Percentiles rank a stretch among this genome's conserved stretches.
Conservation (phyloP, 1,284 basidiomycete genomes). For the Cutaneotrichosporon dermatis region DNA sequence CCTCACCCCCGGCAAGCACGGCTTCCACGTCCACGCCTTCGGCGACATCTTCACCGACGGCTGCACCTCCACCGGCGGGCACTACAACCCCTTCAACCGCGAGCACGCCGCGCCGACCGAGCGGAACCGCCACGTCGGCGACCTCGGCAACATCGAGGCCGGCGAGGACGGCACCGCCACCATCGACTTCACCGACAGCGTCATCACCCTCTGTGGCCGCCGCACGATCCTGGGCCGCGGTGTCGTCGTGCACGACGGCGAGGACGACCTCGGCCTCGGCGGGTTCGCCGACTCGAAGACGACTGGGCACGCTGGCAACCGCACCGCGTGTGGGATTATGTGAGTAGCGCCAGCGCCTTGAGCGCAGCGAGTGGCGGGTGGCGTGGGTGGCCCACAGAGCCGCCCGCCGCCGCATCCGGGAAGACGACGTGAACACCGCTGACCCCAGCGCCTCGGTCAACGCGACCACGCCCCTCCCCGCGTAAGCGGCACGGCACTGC, state of each 20-base stretch:
- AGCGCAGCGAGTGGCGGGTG: background rate
- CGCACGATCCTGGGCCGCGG: conserved; percentile 13
- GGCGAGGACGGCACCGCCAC: conserved; percentile 5
- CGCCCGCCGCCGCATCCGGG: no score
- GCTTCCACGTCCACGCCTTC: conserved; percentile 17
- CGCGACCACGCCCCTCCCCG: no score
- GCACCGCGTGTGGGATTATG: conserved; percentile 16
- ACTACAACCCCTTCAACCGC: conserved; percentile 18
- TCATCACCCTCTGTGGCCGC: conserved; percentile 5
- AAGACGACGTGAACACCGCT: no score
- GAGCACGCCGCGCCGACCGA: conserved; percentile 13
- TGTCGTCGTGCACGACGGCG: conserved; percentile 16
- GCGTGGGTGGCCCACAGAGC: background rate
- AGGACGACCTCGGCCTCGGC: conserved; percentile 17
- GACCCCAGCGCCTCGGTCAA: no score
- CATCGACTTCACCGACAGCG: conserved; percentile 8
- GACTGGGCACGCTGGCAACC: conserved; percentile 18
- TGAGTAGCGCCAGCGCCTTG: background rate
- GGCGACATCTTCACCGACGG: conserved; percentile 10
- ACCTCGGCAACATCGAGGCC: conserved; percentile 19
- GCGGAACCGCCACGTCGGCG: conserved; percentile 15
- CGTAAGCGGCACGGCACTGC: no score
- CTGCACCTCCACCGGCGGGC: conserved; percentile 10
- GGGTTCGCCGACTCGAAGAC: conserved; percentile 12
- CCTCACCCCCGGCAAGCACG: conserved; percentile 12